These are phyloP conservation scores for Globisporangium ultimum DNA, from an alignment of 352 stramenopile species.

Conservation along the genomic window DNA sequence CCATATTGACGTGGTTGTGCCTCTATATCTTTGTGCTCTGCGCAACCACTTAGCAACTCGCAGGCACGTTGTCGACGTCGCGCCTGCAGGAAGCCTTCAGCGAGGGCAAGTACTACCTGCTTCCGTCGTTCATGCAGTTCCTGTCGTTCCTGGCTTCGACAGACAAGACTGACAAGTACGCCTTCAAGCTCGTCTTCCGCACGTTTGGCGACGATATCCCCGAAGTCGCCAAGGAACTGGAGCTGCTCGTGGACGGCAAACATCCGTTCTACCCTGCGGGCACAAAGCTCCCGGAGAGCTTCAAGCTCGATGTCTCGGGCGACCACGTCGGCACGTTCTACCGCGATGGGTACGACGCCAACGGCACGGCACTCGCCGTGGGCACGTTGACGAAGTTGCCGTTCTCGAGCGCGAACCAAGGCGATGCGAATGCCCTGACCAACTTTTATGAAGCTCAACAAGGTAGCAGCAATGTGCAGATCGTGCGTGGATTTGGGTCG, in stretches of 20 bases:
- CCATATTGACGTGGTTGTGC: not conserved
- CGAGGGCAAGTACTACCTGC: constrained; percentile 75
- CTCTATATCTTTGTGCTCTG: not conserved
- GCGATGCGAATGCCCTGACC: constrained; percentile 18
- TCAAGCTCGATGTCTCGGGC: constrained; percentile 40
- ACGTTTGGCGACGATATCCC: constrained; percentile 82
- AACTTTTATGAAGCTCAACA: constrained; percentile 32
- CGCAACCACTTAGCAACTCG: constrained; percentile 17
- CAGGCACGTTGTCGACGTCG: constrained; percentile 37
- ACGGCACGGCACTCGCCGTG: constrained; percentile 57
- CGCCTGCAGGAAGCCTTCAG: constrained; percentile 64
- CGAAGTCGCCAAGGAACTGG: constrained; percentile 69
- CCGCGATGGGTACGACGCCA: constrained; percentile 51
- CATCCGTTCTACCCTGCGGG: constrained; percentile 46
- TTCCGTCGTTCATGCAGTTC: constrained; percentile 80
- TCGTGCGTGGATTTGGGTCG: constrained; percentile 52
- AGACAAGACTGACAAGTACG: constrained; percentile 14
- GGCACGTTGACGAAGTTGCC: constrained; percentile 61
- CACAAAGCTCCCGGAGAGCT: constrained; percentile 33
- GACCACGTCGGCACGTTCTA: constrained; percentile 64
- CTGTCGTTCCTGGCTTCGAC: constrained; percentile 38
- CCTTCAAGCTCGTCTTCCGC: constrained; percentile 71
- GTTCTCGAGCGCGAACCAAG: constrained; percentile 41
- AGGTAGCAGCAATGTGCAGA: constrained; percentile 23
- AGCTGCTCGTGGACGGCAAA: constrained; percentile 55